A percentile compares a stretch with the other conserved stretches of the same genome.
Evolutionary conservation across 2,329 filamentous ascomycete genomes (phyloP).

Genomic region (Whalleya microplaca): DNA sequence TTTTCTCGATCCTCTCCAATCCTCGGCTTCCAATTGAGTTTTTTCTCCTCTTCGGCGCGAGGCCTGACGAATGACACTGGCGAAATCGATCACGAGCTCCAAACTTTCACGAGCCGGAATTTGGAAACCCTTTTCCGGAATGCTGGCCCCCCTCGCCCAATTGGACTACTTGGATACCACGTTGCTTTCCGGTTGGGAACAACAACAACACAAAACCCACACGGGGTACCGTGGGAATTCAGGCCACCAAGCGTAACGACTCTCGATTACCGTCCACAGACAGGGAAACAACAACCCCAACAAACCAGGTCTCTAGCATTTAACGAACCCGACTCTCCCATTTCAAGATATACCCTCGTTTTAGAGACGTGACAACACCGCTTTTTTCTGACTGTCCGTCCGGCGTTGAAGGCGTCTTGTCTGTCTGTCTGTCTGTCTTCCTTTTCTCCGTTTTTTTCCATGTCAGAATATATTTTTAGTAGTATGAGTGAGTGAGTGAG

Average conservation of each 20-base stretch:
- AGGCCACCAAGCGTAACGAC: background rate
- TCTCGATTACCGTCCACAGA: background rate
- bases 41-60: background rate
- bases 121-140: slow-evolving; percentile 11
- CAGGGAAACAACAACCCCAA: background rate
- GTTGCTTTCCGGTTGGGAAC: background rate
- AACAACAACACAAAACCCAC: background rate
- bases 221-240: background rate
- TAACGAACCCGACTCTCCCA: slow-evolving; percentile 15
- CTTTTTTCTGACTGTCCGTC: slow-evolving; percentile 15
- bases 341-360: slow-evolving; percentile 31
- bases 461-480: background rate
- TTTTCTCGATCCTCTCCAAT: background rate
- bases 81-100: background rate
- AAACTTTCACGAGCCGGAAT: slow-evolving; percentile 9
- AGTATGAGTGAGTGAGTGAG: background rate
- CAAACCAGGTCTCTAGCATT: slow-evolving; percentile 14
- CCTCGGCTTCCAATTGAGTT: slow-evolving; percentile 3
- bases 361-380: slow-evolving; percentile 19
- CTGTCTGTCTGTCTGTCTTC: slow-evolving; percentile 15
- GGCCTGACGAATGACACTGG: background rate
- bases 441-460: slow-evolving; percentile 2
- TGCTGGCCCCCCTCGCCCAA: background rate
- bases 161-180: slow-evolving; percentile 18
- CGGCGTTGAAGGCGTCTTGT: slow-evolving; percentile 29